A percentile compares a stretch with the other conserved stretches of the same genome.
phyloP scores from a whole-genome alignment of 2,329 filamentous ascomycete genomes.

The Monosporascus sp. region DNA sequence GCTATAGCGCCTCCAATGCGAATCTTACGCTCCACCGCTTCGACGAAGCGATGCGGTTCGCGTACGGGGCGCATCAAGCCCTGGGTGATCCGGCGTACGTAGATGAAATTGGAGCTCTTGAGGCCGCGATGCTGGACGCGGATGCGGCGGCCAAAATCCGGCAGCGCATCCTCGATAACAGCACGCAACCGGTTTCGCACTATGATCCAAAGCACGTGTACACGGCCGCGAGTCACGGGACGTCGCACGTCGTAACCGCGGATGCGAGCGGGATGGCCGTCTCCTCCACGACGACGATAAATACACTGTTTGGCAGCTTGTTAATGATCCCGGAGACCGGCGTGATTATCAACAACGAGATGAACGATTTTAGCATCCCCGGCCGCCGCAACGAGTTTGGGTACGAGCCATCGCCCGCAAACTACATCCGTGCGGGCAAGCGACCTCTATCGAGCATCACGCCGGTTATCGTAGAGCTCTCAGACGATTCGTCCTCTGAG shows the following conservation, averaged over 20 bases:
- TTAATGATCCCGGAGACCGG: constrained; percentile 78
- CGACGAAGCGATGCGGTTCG: constrained; percentile 85
- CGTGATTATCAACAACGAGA: constrained; percentile 69
- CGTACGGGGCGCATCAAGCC: constrained; percentile 71
- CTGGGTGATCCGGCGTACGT: constrained; percentile 81
- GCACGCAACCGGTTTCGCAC: constrained; percentile 64
- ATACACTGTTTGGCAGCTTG: constrained; percentile 76
- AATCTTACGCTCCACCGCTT: constrained; percentile 76
- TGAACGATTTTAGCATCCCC: constrained; percentile 84
- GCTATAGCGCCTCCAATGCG: constrained; percentile 54
- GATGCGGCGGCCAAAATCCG: constrained; percentile 56
- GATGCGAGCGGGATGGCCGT: constrained; percentile 72
- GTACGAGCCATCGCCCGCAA: constrained; percentile 71
- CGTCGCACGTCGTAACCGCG: constrained; percentile 66
- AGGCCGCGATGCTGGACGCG: constrained; percentile 62
- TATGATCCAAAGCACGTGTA: constrained; percentile 69
- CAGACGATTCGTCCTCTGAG: constrained; percentile 22
- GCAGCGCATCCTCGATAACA: constrained; percentile 62
- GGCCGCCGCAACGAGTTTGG: constrained; percentile 74
- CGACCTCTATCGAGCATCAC: constrained; percentile 79
- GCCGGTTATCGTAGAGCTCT: constrained; percentile 66
- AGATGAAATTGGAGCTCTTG: constrained; percentile 53
- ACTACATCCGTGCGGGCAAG: constrained; percentile 78
- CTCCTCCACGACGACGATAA: constrained; percentile 80
- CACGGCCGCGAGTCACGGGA: constrained; percentile 65